Conservation (phyloP, 1,284 basidiomycete species). For the Boletus smithii region DNA sequence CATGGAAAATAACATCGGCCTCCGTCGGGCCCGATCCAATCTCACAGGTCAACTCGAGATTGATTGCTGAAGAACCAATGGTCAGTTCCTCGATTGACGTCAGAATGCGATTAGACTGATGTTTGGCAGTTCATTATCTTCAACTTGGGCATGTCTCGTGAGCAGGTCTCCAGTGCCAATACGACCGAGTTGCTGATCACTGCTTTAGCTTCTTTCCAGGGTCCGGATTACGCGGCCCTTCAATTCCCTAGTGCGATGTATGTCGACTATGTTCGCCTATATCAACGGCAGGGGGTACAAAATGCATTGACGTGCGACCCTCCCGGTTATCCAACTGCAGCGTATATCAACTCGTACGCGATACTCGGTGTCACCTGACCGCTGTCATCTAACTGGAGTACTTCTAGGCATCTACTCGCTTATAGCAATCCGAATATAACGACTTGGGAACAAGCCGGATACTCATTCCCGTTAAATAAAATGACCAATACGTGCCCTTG, state of each 20-base stretch:
- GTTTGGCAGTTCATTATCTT: constrained; percentile 62
- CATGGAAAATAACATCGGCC: constrained; percentile 65
- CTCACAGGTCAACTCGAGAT: constrained; percentile 52
- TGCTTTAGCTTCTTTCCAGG: constrained; percentile 55
- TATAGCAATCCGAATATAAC: constrained; percentile 73
- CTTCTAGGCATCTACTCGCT: constrained; percentile 56
- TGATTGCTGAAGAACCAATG: constrained; percentile 74
- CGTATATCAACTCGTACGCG: constrained; percentile 55
- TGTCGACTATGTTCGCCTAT: constrained; percentile 76
- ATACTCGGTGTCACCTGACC: constrained; percentile 4
- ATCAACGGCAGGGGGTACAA: constrained; percentile 60
- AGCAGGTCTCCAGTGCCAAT: constrained; percentile 23
- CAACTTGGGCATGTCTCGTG: constrained; percentile 69
- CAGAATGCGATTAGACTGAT: constrained; percentile 5
- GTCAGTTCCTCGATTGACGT: constrained; percentile 35
- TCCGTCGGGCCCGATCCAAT: constrained; percentile 58
- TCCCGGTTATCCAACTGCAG: constrained; percentile 53
- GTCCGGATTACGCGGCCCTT: constrained; percentile 62
- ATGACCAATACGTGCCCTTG: constrained; percentile 49
- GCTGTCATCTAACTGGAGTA: constrained; percentile 1
- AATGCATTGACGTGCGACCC: constrained; percentile 65
- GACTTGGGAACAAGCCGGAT: constrained; percentile 67
- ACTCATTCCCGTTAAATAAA: constrained; percentile 67
- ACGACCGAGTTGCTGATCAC: constrained; percentile 6
- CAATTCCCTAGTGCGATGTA: constrained; percentile 69